phyloP scores from a whole-genome alignment of 257 asterid species.

The Nicotiana undulata region DNA sequence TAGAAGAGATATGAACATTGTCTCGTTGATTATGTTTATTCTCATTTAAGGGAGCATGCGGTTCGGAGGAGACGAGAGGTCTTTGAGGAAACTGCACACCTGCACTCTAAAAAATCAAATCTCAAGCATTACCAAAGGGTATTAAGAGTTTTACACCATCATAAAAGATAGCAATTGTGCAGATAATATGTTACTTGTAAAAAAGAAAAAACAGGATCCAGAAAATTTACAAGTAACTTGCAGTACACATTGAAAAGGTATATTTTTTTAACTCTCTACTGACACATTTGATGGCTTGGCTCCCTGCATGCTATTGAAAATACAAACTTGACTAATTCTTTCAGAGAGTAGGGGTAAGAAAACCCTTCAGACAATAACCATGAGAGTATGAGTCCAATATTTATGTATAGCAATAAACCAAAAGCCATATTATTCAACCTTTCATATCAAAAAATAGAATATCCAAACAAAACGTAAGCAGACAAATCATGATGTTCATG shows the following conservation, averaged over 20 bases:
- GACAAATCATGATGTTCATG: not conserved
- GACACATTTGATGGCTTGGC: not conserved
- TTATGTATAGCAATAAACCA: not conserved
- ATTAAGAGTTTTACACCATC: not conserved
- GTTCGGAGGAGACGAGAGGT: constrained; percentile 30
- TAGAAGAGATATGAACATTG: constrained; percentile 35
- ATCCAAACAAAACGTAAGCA: not conserved
- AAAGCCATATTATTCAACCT: not conserved
- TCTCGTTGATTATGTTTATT: constrained; percentile 32
- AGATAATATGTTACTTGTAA: not conserved
- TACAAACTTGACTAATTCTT: not conserved
- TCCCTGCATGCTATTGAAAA: not conserved
- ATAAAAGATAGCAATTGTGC: not conserved
- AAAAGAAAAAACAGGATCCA: not conserved
- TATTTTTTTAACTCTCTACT: not conserved
- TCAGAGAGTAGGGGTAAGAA: not conserved
- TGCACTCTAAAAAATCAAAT: constrained; percentile 54
- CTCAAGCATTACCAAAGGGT: constrained; percentile 1
- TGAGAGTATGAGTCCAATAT: not conserved
- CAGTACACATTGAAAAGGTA: not conserved
- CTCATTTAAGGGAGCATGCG: constrained; percentile 32
- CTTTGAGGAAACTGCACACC: constrained; percentile 88
- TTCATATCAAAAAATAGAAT: not conserved
- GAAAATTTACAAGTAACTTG: not conserved
- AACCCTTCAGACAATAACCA: not conserved